These are phyloP conservation scores for Phytophthora citrophthora DNA, from an alignment of 352 stramenopile genomes.

Conservation along the genomic window DNA sequence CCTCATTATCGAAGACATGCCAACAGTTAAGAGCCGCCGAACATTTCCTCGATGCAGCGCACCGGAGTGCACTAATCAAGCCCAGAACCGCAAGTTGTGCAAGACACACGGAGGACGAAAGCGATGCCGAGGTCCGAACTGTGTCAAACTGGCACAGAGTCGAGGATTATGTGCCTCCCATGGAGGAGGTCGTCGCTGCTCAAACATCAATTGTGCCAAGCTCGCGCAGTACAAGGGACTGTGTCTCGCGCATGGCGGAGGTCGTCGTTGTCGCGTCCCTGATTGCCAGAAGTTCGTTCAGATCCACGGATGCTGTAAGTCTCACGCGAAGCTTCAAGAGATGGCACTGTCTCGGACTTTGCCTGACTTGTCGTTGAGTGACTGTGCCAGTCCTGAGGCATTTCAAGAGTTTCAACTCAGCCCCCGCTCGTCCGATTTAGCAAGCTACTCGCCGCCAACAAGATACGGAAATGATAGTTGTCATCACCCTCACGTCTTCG, in stretches of 20 bases:
- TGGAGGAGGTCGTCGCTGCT: conserved; percentile 66
- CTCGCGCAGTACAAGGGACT: conserved; percentile 70
- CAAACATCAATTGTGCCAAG: conserved; percentile 52
- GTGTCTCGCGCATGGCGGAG: conserved; percentile 72
- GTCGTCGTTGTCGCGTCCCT: conserved; percentile 55
- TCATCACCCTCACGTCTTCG: too few species aligned
- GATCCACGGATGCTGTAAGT: conserved; percentile 45
- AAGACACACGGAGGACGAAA: conserved; percentile 79
- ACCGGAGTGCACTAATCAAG: conserved; percentile 66
- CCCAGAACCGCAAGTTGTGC: conserved; percentile 63
- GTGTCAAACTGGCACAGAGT: conserved; percentile 72
- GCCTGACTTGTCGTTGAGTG: too few species aligned
- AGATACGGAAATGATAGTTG: too few species aligned
- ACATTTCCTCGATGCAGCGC: conserved; percentile 42
- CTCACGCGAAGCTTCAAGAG: conserved; percentile 9
- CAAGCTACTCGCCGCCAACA: too few species aligned
- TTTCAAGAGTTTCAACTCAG: too few species aligned
- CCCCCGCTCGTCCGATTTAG: too few species aligned
- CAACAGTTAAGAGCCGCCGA: not conserved
- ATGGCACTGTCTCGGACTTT: too few species aligned
- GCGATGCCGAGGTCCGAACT: conserved; percentile 64
- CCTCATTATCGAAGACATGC: too few species aligned
- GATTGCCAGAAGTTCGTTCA: conserved; percentile 79
- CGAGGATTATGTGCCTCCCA: conserved; percentile 70
- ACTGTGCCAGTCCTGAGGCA: too few species aligned